Conservation (phyloP, 2,329 filamentous ascomycete genomes). For the Scedosporium dehoogii region DNA sequence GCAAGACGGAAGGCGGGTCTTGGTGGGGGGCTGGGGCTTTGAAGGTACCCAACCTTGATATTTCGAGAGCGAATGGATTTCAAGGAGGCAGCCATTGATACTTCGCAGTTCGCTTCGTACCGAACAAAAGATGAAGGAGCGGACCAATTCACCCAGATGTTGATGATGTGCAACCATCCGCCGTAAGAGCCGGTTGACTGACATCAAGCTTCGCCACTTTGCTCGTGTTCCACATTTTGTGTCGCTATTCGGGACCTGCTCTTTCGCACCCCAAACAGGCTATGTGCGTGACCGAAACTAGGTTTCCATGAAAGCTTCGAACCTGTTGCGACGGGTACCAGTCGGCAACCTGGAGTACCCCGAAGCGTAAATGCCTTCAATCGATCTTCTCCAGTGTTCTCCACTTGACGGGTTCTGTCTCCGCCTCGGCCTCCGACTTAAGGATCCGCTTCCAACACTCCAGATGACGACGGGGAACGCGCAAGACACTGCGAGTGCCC, state of each 20-base stretch:
- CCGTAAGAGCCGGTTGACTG: not conserved
- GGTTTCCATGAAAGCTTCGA: not conserved
- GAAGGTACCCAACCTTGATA: no score
- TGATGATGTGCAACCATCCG: not conserved
- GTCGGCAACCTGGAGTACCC: not conserved
- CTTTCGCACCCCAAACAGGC: not conserved
- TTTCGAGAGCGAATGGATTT: no score
- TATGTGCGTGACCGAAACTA: not conserved
- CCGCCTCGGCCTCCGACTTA: no score
- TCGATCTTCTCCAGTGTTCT: no score
- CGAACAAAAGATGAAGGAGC: not conserved
- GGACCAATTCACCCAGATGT: not conserved
- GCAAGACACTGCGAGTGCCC: no score
- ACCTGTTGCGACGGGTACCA: not conserved
- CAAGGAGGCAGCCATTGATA: not conserved
- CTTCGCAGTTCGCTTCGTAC: not conserved
- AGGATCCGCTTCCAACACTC: no score
- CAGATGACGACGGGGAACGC: no score
- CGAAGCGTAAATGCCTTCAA: no score
- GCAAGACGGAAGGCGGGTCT: no score
- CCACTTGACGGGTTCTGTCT: no score
- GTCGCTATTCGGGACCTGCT: not conserved
- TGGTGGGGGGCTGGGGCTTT: no score
- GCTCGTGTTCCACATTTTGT: not conserved
- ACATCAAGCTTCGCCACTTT: not conserved